Conservation (phyloP, 129 eudicot species). For the Flaveria brownii region DNA sequence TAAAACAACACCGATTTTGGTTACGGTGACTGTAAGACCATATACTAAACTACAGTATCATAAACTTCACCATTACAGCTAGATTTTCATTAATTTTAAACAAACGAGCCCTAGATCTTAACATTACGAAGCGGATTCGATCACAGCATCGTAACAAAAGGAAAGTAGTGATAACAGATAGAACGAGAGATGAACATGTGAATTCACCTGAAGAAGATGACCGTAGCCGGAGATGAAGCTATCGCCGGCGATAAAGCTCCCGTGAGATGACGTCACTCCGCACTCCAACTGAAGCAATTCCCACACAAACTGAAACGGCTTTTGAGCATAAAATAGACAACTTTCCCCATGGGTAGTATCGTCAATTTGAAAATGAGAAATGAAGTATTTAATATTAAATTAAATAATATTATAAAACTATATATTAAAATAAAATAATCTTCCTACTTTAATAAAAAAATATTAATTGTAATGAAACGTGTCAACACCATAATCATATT, state of each 20-base stretch:
- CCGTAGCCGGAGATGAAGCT: conserved; percentile 22
- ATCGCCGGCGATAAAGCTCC: background rate
- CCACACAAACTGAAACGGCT: background rate
- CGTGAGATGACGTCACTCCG: conserved; percentile 15
- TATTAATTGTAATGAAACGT: no score
- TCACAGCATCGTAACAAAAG: background rate
- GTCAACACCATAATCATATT: no score
- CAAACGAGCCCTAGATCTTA: background rate
- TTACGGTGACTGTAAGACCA: background rate
- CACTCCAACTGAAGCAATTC: background rate
- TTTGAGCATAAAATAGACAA: background rate
- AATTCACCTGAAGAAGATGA: conserved; percentile 23
- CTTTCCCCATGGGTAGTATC: no score
- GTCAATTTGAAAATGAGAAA: no score
- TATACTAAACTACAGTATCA: background rate
- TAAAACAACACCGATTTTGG: no score
- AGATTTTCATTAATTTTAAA: background rate
- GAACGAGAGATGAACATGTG: background rate
- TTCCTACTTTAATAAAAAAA: no score
- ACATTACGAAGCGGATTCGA: conserved; percentile 5
- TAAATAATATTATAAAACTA: no score
- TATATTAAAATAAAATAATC: no score
- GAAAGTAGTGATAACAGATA: background rate
- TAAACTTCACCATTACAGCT: background rate
- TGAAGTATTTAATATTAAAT: no score